A percentile compares a stretch with the other conserved stretches of the same genome.
Evolutionary conservation across 345 rosid genomes (phyloP).

Genomic region (Gynandropsis gynandra): DNA sequence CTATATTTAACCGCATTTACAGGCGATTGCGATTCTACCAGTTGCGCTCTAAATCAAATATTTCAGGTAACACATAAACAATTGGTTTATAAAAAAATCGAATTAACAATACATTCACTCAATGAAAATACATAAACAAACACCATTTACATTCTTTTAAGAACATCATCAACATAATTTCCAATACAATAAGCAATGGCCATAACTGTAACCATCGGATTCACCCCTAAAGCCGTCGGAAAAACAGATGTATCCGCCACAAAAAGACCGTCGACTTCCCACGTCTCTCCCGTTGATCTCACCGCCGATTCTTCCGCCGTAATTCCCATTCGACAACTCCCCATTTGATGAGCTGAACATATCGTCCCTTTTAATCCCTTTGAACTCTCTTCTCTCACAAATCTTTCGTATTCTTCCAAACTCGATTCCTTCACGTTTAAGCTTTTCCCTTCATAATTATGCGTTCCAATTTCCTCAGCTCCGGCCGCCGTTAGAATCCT

Average conservation of each 20-base stretch:
- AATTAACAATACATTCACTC: too few relatives aligned
- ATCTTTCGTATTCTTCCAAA: conserved; percentile 37
- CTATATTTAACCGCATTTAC: too few relatives aligned
- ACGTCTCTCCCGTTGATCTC: conserved; percentile 65
- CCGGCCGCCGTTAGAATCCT: conserved; percentile 68
- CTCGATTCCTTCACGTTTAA: conserved; percentile 43
- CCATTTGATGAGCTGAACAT: conserved; percentile 90
- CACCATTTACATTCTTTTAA: conserved; percentile 29
- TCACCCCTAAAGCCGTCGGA: conserved; percentile 80
- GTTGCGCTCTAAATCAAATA: too few relatives aligned
- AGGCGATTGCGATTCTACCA: too few relatives aligned
- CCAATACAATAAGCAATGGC: conserved; percentile 77
- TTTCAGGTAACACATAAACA: too few relatives aligned
- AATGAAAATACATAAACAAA: too few relatives aligned
- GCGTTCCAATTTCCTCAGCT: conserved; percentile 80
- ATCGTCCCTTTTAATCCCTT: conserved; percentile 38
- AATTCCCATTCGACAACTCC: conserved; percentile 80
- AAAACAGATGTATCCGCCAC: conserved; percentile 81
- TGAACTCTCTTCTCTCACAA: conserved; percentile 60
- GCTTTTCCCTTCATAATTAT: conserved; percentile 41
- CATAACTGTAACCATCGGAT: conserved; percentile 83
- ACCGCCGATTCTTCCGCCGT: conserved; percentile 53
- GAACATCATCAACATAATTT: conserved; percentile 45
- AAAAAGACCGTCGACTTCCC: conserved; percentile 68
- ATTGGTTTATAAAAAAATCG: too few relatives aligned